Evolutionary conservation across 768 basidiomycete genomes (phyloP).

Genomic region (Mycena leptocephala): DNA sequence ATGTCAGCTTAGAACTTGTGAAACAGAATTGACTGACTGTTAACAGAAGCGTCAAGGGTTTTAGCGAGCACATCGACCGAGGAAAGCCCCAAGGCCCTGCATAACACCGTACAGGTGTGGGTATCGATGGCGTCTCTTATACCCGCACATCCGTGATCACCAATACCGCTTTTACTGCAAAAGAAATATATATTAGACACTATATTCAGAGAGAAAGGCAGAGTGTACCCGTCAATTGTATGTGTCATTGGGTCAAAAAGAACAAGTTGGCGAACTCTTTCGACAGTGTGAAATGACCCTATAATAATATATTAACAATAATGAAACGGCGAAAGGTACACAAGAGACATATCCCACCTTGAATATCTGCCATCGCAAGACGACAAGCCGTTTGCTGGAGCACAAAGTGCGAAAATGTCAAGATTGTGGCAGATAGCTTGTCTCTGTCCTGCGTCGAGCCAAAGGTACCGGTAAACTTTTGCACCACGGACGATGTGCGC

Average conservation of each 20-base stretch:
- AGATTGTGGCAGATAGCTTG: background rate
- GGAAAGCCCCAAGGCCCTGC: background rate
- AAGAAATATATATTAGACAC: background rate
- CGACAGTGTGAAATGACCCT: no score
- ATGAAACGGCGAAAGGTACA: no score
- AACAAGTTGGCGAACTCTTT: no score
- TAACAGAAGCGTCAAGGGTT: no score
- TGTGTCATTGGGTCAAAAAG: slow-evolving; percentile 12
- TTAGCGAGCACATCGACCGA: background rate
- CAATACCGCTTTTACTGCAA: background rate
- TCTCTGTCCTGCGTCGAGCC: background rate
- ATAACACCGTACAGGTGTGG: background rate
- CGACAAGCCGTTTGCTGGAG: no score
- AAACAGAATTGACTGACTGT: no score
- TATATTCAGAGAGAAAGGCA: background rate
- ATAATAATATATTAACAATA: no score
- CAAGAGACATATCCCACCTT: no score
- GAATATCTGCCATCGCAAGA: no score
- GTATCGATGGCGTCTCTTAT: background rate
- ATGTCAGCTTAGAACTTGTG: no score
- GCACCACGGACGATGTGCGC: background rate
- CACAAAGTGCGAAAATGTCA: background rate
- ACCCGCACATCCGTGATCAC: background rate
- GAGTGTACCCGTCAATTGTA: background rate
- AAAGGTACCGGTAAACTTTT: slow-evolving; percentile 3